Base-by-base conservation (phyloP, 2,329 filamentous ascomycete species). In the Penicillium palitans region DNA sequence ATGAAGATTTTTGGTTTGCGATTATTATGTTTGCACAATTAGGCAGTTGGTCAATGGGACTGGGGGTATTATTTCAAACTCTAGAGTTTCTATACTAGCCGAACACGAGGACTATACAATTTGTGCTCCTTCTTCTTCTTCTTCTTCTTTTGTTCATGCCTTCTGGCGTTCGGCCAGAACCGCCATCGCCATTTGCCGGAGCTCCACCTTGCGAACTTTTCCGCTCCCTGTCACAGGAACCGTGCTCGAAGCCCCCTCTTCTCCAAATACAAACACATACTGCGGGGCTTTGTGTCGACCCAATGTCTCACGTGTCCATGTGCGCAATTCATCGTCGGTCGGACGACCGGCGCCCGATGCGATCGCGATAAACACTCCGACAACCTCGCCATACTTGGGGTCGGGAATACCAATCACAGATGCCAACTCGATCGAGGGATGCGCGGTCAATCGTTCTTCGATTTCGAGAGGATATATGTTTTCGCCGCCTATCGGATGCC, bases 401-500 rank as follows among this genome's bases (percentile, higher is more conserved):
- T 90, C 84, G 58, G 87, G 85, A 29, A 91, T 79, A 2, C 87
- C 89, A 39, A 90, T 85, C 2, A 91, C 88, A 48, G 89, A 82
- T 15, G 88, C 88, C n/a, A 84, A 79, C 1, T 79, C 72, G 29
- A 91, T 81, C 2, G 80, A 76, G 0, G 85, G 81, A 71, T 91
- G 89, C 1, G 81, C 80, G 46, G 86, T 77, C n/a, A 91, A 80
- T 3, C 88, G 82, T 71, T 90, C 87, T 73, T 91, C 89, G 59
- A 91, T 90, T 70, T 91, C 88, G 24, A 90, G 81, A 1, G 89
- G 89, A 68, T 90, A 90, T 51, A 84, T 83, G 73, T 91, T 91
- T 73, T 90, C 88, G 48, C 88, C 88, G 55, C 88, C 85, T 83
- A 17, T 50, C 24, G 29, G 15, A 40, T 29, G 17, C 4, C 25